Percentiles rank a stretch among this genome's conserved stretches.
Conservation (phyloP, 768 basidiomycete species). For the Boletus sp. region DNA sequence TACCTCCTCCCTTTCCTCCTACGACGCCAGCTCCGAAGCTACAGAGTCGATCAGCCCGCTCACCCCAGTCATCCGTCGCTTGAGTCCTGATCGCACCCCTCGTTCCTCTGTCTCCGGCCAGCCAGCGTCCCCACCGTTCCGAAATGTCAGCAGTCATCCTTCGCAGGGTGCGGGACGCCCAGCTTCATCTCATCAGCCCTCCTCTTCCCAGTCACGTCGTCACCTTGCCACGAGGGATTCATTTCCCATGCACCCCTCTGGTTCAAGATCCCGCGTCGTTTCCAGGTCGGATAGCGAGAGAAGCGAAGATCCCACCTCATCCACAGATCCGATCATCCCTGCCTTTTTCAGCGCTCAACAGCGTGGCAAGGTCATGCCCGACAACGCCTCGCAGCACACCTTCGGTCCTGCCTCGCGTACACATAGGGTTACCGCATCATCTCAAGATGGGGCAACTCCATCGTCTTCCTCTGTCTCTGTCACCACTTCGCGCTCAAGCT, state of each 20-base stretch:
- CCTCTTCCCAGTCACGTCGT: slow-evolving; percentile 17
- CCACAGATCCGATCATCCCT: slow-evolving; percentile 29
- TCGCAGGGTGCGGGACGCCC: slow-evolving; percentile 30
- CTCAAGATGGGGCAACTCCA: slow-evolving; percentile 33
- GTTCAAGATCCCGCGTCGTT: slow-evolving; percentile 7
- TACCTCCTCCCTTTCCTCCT: slow-evolving; percentile 15
- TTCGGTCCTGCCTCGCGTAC: slow-evolving; percentile 44
- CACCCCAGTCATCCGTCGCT: slow-evolving; percentile 22
- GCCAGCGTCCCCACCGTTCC: background rate
- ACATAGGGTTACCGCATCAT: slow-evolving; percentile 19
- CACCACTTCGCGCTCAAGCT: slow-evolving; percentile 36
- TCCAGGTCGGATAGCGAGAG: slow-evolving; percentile 31
- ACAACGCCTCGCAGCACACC: slow-evolving; percentile 49
- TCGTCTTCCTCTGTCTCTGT: slow-evolving; percentile 45
- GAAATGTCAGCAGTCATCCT: slow-evolving; percentile 34
- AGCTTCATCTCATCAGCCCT: slow-evolving; percentile 15
- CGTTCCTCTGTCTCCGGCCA: slow-evolving; percentile 41
- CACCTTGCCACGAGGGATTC: slow-evolving; percentile 10
- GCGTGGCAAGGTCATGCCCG: slow-evolving; percentile 31
- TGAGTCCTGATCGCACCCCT: slow-evolving; percentile 42
- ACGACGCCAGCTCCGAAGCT: slow-evolving; percentile 14
- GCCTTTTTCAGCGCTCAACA: slow-evolving; percentile 18
- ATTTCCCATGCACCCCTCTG: background rate
- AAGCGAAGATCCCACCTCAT: slow-evolving; percentile 39
- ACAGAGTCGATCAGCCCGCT: slow-evolving; percentile 39